These are phyloP conservation scores for Lyophyllum atratum DNA, from an alignment of 768 basidiomycete genomes.

Conservation along the genomic window DNA sequence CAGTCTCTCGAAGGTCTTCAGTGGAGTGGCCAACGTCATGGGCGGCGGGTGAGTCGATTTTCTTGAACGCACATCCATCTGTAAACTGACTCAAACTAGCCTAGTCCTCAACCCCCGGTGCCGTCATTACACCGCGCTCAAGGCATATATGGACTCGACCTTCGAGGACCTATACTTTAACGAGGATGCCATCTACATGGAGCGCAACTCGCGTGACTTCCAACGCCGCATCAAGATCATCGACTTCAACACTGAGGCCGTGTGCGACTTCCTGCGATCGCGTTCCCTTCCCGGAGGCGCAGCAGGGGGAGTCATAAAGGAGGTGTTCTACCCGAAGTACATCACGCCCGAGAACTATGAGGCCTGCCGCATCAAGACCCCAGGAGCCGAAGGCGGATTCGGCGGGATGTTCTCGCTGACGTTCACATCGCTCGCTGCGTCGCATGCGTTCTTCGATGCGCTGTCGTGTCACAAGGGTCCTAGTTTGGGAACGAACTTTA, in stretches of 20 bases:
- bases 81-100: slow-evolving; percentile 41
- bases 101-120: slow-evolving; percentile 84
- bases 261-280: slow-evolving; percentile 77
- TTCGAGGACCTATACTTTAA: slow-evolving; percentile 89
- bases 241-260: slow-evolving; percentile 78
- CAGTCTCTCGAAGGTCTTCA: slow-evolving; percentile 93
- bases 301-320: slow-evolving; percentile 59
- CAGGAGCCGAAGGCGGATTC: slow-evolving; percentile 53
- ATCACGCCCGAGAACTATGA: slow-evolving; percentile 72
- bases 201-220: slow-evolving; percentile 97
- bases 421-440: slow-evolving; percentile 70
- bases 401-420: slow-evolving; percentile 89
- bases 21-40: slow-evolving; percentile 95
- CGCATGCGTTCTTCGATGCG: slow-evolving; percentile 81
- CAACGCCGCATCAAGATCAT: slow-evolving; percentile 69
- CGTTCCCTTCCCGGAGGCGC: slow-evolving; percentile 48
- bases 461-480: slow-evolving; percentile 89
- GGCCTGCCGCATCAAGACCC: slow-evolving; percentile 55
- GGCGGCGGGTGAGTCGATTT: slow-evolving; percentile 78
- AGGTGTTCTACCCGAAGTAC: slow-evolving; percentile 91
- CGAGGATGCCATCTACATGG: slow-evolving; percentile 95
- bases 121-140: slow-evolving; percentile 68
- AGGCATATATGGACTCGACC: slow-evolving; percentile 49
- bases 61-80: neutral
- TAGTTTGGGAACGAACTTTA: slow-evolving; percentile 93